These are phyloP conservation scores for Pseudocercospora crystallina DNA, from an alignment of 2,329 filamentous ascomycete genomes.

Conservation along the genomic window DNA sequence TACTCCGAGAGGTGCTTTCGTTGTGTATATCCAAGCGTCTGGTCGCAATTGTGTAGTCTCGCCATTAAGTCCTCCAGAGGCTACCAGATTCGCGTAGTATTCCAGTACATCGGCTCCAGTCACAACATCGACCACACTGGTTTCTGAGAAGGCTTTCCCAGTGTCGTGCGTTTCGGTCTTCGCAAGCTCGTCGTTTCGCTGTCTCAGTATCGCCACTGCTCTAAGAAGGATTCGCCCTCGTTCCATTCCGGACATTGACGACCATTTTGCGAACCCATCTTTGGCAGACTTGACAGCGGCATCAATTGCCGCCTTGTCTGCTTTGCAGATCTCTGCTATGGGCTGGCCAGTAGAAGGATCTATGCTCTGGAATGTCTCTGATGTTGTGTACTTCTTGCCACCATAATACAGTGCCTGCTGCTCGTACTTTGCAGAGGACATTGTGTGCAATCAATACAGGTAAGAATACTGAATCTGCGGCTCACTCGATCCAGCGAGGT, in stretches of 20 bases:
- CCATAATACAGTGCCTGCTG: conserved; percentile 65
- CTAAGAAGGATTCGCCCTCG: conserved; percentile 76
- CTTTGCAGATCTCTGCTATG: conserved; percentile 62
- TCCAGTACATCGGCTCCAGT: conserved; percentile 84
- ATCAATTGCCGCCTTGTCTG: conserved; percentile 65
- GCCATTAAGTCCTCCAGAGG: conserved; percentile 74
- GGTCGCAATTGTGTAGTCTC: conserved; percentile 72
- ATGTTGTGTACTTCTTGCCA: conserved; percentile 64
- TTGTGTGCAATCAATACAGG: neutral
- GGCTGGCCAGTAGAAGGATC: conserved; percentile 70
- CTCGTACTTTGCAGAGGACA: conserved; percentile 25
- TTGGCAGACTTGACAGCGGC: conserved; percentile 69
- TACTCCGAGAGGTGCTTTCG: conserved; percentile 77
- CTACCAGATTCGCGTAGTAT: conserved; percentile 79
- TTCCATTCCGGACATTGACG: conserved; percentile 68
- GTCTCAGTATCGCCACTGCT: conserved; percentile 70
- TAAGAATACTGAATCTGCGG: too few species aligned
- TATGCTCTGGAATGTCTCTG: conserved; percentile 65
- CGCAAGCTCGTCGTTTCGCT: conserved; percentile 77
- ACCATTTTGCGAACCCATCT: conserved; percentile 73
- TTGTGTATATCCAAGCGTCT: conserved; percentile 79
- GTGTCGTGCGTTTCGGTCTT: conserved; percentile 80
- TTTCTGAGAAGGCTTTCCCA: conserved; percentile 82
- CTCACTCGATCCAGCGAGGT: too few species aligned
- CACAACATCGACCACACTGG: conserved; percentile 76